phyloP scores from a whole-genome alignment of 2,329 filamentous ascomycete genomes.

The Trichoderma sp. region DNA sequence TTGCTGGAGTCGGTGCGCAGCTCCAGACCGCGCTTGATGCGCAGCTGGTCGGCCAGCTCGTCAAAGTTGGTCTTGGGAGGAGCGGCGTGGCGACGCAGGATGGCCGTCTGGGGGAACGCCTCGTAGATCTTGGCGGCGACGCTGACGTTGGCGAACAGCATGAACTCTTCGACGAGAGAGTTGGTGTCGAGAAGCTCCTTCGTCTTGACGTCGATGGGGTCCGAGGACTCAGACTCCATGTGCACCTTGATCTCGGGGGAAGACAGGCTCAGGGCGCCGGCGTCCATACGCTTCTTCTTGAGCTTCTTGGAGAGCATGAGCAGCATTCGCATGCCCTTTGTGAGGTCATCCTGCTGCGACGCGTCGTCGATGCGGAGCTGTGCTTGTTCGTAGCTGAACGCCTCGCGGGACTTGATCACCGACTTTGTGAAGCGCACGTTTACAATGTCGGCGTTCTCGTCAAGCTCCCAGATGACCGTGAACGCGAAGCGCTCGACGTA shows the following conservation, averaged over 20 bases:
- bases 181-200: conserved; percentile 95
- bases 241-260: conserved; percentile 98
- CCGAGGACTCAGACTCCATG: conserved; percentile 91
- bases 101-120: conserved; percentile 91
- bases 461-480: conserved; percentile 86
- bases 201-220: conserved; percentile 93
- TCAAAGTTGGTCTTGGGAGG: conserved; percentile 97
- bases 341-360: conserved; percentile 86
- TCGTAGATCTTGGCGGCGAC: conserved; percentile 89
- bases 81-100: conserved; percentile 87
- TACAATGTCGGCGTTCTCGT: conserved; percentile 80
- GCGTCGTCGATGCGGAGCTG: conserved; percentile 90
- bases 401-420: conserved; percentile 93
- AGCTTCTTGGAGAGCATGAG: conserved; percentile 90
- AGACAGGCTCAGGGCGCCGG: conserved; percentile 90
- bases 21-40: conserved; percentile 79
- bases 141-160: conserved; percentile 96
- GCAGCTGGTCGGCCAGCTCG: conserved; percentile 86
- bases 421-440: conserved; percentile 92
- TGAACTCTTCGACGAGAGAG: conserved; percentile 97
- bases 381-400: conserved; percentile 96
- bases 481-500: conserved; percentile 95
- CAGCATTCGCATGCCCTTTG: conserved; percentile 82
- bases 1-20: conserved; percentile 84
- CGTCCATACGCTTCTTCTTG: conserved; percentile 93